Evolutionary conservation across 2,329 filamentous ascomycete genomes (phyloP).

Genomic region (Madurella mycetomatis): DNA sequence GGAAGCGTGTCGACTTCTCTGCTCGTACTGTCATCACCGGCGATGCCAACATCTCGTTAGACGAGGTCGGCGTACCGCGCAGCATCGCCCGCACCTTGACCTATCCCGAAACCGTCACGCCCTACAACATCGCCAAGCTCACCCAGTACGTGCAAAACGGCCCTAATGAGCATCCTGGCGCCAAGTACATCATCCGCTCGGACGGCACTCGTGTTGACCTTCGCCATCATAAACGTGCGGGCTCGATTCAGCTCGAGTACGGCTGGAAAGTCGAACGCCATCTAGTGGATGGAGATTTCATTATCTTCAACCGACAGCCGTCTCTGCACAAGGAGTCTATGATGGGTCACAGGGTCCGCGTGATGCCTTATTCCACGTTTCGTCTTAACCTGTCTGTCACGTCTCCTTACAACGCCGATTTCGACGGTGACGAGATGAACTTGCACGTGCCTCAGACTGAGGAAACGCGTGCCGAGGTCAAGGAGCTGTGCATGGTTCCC

Average conservation of each 20-base stretch:
- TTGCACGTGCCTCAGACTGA: slow-evolving; percentile 98
- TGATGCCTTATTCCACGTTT: slow-evolving; percentile 99
- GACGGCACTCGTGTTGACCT: slow-evolving; percentile 94
- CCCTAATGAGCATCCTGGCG: slow-evolving; percentile 90
- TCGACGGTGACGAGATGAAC: slow-evolving; percentile 99
- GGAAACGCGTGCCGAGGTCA: slow-evolving; percentile 91
- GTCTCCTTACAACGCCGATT: slow-evolving; percentile 99
- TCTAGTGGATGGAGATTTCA: slow-evolving; percentile 91
- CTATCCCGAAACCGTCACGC: slow-evolving; percentile 95
- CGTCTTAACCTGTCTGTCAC: slow-evolving; percentile 96
- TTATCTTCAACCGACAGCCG: slow-evolving; percentile 99
- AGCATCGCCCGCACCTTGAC: slow-evolving; percentile 91
- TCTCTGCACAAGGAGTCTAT: slow-evolving; percentile 99
- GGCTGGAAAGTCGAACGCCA: slow-evolving; percentile 99
- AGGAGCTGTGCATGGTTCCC: slow-evolving; percentile 94
- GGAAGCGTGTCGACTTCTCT: slow-evolving; percentile 98
- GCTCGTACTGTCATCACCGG: slow-evolving; percentile 99
- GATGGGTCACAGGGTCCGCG: slow-evolving; percentile 97
- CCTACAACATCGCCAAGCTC: slow-evolving; percentile 93
- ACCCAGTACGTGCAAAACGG: slow-evolving; percentile 88
- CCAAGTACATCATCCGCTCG: slow-evolving; percentile 91
- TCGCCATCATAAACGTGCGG: slow-evolving; percentile 83
- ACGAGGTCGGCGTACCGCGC: slow-evolving; percentile 93
- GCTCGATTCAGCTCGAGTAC: slow-evolving; percentile 82
- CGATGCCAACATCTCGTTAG: slow-evolving; percentile 91